Base-by-base conservation (phyloP, 176 grass and related monocot species). In the Musa troglodytarum region DNA sequence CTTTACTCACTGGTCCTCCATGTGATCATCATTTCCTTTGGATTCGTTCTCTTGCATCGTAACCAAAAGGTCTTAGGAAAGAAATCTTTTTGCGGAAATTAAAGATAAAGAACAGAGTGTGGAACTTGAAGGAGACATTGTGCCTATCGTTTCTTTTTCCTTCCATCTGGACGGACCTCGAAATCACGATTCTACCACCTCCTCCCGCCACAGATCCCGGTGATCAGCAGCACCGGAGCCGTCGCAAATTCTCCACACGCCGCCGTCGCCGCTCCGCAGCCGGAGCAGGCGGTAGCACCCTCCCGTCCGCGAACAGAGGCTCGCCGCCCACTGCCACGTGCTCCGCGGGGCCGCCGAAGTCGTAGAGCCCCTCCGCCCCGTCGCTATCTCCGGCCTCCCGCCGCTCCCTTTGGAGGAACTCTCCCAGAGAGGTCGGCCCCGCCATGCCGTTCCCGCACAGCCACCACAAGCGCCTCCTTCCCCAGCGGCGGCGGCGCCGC, bases 371-470 rank as follows among this genome's bases (percentile, higher is more conserved):
- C 50, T 54, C 50, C 19, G 51, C 50, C 49, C 21, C n/a, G 21
- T 73, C 34, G 34, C 34, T 43, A 43, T 4, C 34, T 5, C 58
- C 74, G 28, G 56, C 57, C 17, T 77, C 19, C 13, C 63, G 67
- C 72, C 77, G 74, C 77, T 81, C 83, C n/a, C 77, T 71, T 77
- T 85, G 83, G n/a, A 85, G 77, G 74, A 85, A 85, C 52, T 85
- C 83, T 3, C 83, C 83, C 1, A 85, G 72, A 2, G 83, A 85
- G 52, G 83, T 71, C 9, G 73, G 79, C 34, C n/a, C 49, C 26
- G 71, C 56, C 84, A 70, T 68, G 56, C 56, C 73, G 49, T 81
- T 50, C 4, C 78, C 67, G 25, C 83, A 77, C 14, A 81, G 83
- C 11, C 57, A 63, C 54, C 80, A 78, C 85, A 80, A 87, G 24